Base-by-base conservation (phyloP, 768 basidiomycete species). In the Suillus variegatus region DNA sequence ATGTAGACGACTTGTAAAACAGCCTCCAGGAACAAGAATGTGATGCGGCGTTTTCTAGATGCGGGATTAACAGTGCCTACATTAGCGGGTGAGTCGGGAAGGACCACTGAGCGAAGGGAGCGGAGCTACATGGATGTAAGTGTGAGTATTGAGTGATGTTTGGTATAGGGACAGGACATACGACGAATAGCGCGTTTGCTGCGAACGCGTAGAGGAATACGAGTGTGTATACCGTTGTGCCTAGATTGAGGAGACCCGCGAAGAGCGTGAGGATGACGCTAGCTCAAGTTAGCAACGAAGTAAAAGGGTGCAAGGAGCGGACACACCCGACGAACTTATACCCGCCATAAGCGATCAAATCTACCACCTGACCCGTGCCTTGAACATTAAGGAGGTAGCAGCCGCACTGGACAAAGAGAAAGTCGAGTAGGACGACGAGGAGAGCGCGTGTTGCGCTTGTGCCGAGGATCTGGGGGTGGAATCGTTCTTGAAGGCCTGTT, bases 251-350 rank as follows among this genome's bases (percentile, higher is more conserved):
- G 52, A 98, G 84, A 5, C 88, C 86, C 0, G 86, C 87, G 1
- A 93, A 75, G n/a, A 97, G 79, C 2, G 92, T 89, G 14, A 90
- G 77, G 69, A 97, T 96, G 47, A 98, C 93, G 2, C 95, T 96
- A 66, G 44, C 51, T 3, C 20, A 46, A 14, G 18, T 61, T 18
- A 7, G 6, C 13, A 7, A 40, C 4, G 4, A 25, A n/a, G 38
- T 16, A 57, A 20, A 25, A 16, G 22, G 25, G 3, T 51, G 49
- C 25, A 40, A 20, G 22, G 44, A 36, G 14, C 25, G 1, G 3
- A 79, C 88, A 36, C 68, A 95, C 94, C 94, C 97, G 36, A 98
- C 93, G 71, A 99, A 99, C 74, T 99, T 99, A 80, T 99, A 99
- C 0, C 97, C 97, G 6, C 91, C 92, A 74, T 98, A 99, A 0